Conservation (phyloP, 164 flowering plant species). For the Macadamia tetraphylla region DNA sequence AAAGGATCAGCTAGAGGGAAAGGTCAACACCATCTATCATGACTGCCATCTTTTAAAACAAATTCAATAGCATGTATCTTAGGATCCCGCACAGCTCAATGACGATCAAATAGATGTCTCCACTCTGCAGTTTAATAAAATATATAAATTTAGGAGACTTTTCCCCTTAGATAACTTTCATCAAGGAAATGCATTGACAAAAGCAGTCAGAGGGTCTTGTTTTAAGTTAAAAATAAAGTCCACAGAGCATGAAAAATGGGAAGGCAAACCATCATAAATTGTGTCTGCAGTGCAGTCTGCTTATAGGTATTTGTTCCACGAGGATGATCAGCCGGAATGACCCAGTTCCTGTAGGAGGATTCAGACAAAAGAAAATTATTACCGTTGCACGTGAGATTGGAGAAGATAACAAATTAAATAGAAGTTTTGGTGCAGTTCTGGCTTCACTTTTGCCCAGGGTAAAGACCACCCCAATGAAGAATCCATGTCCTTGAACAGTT, state of each 20-base stretch:
- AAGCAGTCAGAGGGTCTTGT: background rate
- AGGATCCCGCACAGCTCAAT: conserved; percentile 33
- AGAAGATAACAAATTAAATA: background rate
- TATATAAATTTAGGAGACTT: too few species aligned
- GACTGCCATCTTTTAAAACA: conserved; percentile 34
- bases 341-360: conserved; percentile 31
- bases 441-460: conserved; percentile 31
- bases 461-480: conserved; percentile 42
- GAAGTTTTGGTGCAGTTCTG: background rate
- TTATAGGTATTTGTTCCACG: conserved; percentile 22
- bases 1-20: conserved; percentile 2
- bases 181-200: background rate
- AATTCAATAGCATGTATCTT: conserved; percentile 36
- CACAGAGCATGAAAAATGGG: background rate
- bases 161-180: too few species aligned
- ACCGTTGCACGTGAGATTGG: background rate
- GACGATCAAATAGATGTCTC: conserved; percentile 17
- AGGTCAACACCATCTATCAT: conserved; percentile 32
- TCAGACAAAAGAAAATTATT: background rate
- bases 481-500: conserved; percentile 30
- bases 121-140: conserved; percentile 23
- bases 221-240: background rate
- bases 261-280: conserved; percentile 30
- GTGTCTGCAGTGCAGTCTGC: conserved; percentile 37
- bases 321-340: conserved; percentile 25